Percentiles rank a stretch among this genome's conserved stretches.
Conservation (phyloP, 2,329 filamentous ascomycete genomes). For the Calonectria ilicicola region DNA sequence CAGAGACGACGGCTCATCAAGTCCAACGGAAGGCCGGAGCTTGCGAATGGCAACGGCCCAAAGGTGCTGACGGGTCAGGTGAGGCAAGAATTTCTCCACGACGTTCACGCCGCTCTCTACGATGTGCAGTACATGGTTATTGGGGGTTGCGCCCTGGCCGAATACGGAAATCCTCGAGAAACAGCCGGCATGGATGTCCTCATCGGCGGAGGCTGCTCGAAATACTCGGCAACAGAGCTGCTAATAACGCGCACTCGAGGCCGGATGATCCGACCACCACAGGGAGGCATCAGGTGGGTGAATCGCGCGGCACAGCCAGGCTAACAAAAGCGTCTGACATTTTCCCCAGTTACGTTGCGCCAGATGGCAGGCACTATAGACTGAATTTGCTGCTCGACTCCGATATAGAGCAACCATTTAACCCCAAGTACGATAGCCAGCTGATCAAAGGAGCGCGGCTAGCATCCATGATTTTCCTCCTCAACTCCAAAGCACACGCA, state of each 20-base stretch:
- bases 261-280: background rate
- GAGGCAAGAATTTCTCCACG: constrained; percentile 1
- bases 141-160: background rate
- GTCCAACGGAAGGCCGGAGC: background rate
- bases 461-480: background rate
- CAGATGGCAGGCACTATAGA: background rate
- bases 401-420: background rate
- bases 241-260: background rate
- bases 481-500: background rate
- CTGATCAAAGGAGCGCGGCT: background rate
- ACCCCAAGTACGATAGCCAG: background rate
- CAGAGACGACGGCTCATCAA: constrained; percentile 1
- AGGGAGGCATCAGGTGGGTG: background rate
- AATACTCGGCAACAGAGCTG: background rate
- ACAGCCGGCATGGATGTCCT: background rate
- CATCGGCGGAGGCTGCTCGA: background rate
- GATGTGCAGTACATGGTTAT: constrained; percentile 4
- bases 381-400: background rate
- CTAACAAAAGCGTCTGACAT: background rate
- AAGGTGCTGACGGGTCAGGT: background rate
- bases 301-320: background rate
- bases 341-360: background rate
- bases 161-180: background rate
- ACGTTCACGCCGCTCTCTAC: background rate
- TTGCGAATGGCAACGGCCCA: background rate